Conservation (phyloP, 148 eudicot genomes). For the Chenopodium suecicum region DNA sequence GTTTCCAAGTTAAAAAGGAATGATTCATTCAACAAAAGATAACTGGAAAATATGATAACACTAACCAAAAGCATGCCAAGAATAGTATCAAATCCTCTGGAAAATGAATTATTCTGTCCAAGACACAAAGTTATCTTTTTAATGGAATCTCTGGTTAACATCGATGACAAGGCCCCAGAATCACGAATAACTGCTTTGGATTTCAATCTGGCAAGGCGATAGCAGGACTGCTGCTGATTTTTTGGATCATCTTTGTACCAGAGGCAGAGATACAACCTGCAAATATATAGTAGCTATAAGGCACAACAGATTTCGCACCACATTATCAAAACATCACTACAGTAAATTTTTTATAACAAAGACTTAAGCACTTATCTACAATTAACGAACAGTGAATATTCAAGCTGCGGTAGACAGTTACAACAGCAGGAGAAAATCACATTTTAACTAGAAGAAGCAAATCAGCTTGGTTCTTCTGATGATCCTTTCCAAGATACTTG, state of each 20-base stretch:
- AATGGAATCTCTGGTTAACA: constrained; percentile 63
- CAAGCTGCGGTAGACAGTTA: background rate
- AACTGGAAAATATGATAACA: constrained; percentile 17
- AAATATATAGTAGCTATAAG: constrained; percentile 14
- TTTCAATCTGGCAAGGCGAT: constrained; percentile 69
- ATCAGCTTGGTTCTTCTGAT: background rate
- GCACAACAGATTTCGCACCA: background rate
- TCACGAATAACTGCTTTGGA: constrained; percentile 71
- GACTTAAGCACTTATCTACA: background rate
- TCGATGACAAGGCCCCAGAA: constrained; percentile 55
- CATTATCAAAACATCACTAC: background rate
- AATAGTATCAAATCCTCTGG: constrained; percentile 96
- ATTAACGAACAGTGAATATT: background rate
- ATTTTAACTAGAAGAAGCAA: background rate
- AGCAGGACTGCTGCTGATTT: constrained; percentile 48
- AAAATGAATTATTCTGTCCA: constrained; percentile 83
- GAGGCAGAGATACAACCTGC: constrained; percentile 92
- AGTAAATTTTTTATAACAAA: background rate
- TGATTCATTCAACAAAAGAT: background rate
- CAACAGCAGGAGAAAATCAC: background rate
- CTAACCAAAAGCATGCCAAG: constrained; percentile 91
- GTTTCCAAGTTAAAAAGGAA: constrained; percentile 6
- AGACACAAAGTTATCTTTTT: constrained; percentile 71
- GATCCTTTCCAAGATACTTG: background rate
- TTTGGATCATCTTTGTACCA: constrained; percentile 93